A percentile compares a stretch with the other conserved stretches of the same genome.
Evolutionary conservation across 1,284 basidiomycete species (phyloP).

Genomic region (Fereydounia khargensis): DNA sequence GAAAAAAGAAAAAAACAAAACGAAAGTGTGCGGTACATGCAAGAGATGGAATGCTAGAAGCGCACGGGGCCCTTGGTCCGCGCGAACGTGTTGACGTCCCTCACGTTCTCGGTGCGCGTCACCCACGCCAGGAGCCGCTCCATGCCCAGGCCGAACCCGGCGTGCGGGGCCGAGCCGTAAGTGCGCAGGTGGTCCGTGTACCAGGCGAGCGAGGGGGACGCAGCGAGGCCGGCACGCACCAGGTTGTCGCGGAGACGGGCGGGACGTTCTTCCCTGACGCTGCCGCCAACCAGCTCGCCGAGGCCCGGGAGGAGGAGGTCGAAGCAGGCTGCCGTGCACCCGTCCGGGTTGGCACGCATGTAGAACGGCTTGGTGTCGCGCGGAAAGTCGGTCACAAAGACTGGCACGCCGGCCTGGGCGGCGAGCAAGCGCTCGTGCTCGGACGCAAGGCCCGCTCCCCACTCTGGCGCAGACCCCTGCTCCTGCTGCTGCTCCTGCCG

Average conservation of each 20-base stretch:
- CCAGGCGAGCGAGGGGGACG: constrained; percentile 22
- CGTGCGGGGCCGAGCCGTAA: constrained; percentile 46
- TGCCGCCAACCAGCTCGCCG: constrained; percentile 90
- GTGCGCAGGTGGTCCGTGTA: constrained; percentile 44
- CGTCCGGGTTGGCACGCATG: constrained; percentile 63
- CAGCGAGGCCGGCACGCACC: no score
- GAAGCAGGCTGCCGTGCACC: constrained; percentile 79
- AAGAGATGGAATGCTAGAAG: no score
- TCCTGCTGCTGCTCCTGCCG: constrained; percentile 57
- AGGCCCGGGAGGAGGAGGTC: constrained; percentile 84
- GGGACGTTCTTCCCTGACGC: constrained; percentile 80
- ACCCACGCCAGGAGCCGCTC: constrained; percentile 51
- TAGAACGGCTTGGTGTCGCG: constrained; percentile 85
- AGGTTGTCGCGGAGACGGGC: constrained; percentile 41
- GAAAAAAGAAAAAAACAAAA: no score
- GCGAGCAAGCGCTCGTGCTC: constrained; percentile 93
- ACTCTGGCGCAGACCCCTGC: constrained; percentile 60
- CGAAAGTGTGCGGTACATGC: no score
- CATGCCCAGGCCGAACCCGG: constrained; percentile 52
- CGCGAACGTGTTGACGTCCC: constrained; percentile 48
- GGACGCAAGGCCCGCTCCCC: constrained; percentile 73
- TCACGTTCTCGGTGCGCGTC: constrained; percentile 44
- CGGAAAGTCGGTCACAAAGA: constrained; percentile 92
- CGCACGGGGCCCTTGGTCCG: constrained; percentile 36
- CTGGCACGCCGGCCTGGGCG: constrained; percentile 68